These are phyloP conservation scores for Backusella sp. DNA, from an alignment of 192 early-diverging fungal species.

Conservation along the genomic window DNA sequence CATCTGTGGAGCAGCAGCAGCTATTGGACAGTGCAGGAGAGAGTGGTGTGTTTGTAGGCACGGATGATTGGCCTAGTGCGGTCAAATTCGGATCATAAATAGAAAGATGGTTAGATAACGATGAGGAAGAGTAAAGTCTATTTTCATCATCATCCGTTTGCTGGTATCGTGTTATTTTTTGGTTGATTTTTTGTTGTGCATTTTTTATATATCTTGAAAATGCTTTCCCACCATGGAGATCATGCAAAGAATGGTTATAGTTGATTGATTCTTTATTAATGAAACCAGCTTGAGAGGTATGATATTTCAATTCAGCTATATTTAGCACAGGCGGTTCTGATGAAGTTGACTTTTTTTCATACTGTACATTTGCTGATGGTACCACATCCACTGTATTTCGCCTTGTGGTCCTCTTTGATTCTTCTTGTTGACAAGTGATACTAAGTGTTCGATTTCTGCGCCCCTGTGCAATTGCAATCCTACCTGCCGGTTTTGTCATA, in stretches of 20 bases:
- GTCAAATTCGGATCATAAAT: conserved; percentile 40
- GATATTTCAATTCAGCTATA: background rate
- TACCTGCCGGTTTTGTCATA: conserved; percentile 62
- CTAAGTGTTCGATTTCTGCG: conserved; percentile 49
- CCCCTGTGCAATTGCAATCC: conserved; percentile 81
- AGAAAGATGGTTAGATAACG: background rate
- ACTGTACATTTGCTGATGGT: conserved; percentile 27
- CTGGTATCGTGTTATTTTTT: conserved; percentile 14
- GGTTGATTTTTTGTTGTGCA: conserved; percentile 37
- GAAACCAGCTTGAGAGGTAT: conserved; percentile 29
- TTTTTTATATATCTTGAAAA: conserved; percentile 54
- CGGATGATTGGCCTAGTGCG: conserved; percentile 36
- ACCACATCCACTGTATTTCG: conserved; percentile 1
- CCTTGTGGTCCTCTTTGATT: background rate
- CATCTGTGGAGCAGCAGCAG: conserved; percentile 18
- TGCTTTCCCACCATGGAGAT: conserved; percentile 65
- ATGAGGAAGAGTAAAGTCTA: background rate
- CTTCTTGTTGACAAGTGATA: conserved; percentile 4
- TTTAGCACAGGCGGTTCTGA: conserved; percentile 30
- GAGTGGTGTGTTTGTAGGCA: conserved; percentile 30
- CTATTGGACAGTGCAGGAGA: conserved; percentile 26
- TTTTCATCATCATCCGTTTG: background rate
- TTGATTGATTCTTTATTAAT: conserved; percentile 27
- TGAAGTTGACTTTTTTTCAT: conserved; percentile 4
- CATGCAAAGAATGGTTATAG: conserved; percentile 60